Conservation (phyloP, 2,329 filamentous ascomycete species). For the Orbilia blumenaviensis region DNA sequence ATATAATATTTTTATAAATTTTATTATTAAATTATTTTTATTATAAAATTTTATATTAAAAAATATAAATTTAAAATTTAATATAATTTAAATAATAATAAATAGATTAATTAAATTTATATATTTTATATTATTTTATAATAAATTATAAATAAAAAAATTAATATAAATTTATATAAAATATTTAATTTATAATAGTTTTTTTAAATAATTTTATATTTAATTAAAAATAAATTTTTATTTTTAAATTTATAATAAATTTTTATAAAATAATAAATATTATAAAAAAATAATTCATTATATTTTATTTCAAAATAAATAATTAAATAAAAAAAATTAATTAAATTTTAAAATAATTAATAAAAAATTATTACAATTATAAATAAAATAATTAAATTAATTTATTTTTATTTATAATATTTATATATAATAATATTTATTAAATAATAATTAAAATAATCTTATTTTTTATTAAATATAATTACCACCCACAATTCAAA, state of each 20-base stretch:
- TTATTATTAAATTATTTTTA: background rate
- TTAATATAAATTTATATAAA: background rate
- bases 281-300: background rate
- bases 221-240: background rate
- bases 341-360: background rate
- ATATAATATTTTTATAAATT: background rate
- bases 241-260: background rate
- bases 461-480: background rate
- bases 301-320: background rate
- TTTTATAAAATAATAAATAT: background rate
- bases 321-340: background rate
- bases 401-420: background rate
- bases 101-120: background rate
- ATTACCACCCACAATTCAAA: background rate
- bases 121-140: background rate
- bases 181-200: background rate
- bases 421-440: background rate
- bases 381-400: background rate
- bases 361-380: background rate
- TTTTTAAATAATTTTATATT: background rate
- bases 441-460: background rate
- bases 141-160: background rate
- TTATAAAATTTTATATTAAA: background rate
- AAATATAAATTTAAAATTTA: slow-evolving; percentile 11
- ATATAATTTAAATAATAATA: background rate